Evolutionary conservation across 352 stramenopile genomes (phyloP), one percentile per base, ranked within the genome.

Genomic region (Globisporangium canariense): DNA sequence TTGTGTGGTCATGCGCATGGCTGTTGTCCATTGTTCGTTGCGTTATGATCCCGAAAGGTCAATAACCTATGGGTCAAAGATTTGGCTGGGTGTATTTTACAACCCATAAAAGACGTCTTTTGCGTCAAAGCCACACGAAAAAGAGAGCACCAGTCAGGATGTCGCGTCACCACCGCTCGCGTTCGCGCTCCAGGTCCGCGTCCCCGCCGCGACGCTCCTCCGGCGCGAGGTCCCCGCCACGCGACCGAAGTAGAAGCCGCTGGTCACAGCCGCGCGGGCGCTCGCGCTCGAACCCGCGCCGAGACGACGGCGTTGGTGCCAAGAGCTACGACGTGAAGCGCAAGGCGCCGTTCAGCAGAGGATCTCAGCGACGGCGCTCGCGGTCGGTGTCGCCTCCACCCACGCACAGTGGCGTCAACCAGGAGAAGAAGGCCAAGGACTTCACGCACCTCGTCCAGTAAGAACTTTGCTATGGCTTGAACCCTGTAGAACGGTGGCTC

Each of bases 391-490:
- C 66, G 16, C 69, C 67, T 54, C 64, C 62, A 9, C 57, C 68
- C 16, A 70, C 62, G 20, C 69, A 61, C n/a, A 59, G 46, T 16
- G 59, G 34, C 8, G 53, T 38, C 38, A 80, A 74, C 22, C 30
- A 64, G 25, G 66, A 75, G 38, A 83, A 83, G 59, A 86, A 86
- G 68, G 68, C 79, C 10, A 73, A 74, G 60, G 74, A 86, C 63
- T 86, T 83, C 34, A 68, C 77, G 41, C 69, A 83, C 56, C 62
- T 86, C n/a, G 71, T 90, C 38, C 67, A 87, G 77, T 88, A 55
- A 60, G 75, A 70, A 28, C 25, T 28, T 28, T 28, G 25, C 25
- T 28, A 1, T 28, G 25, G 25, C 25, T 28, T 28, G 25, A 28
- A 3, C 8, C 10, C 30, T 51, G 32, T 4, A n/a, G 28, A 52